Evolutionary conservation across 352 stramenopile genomes (phyloP).

Genomic region (Chrysophaeum taylorii): DNA sequence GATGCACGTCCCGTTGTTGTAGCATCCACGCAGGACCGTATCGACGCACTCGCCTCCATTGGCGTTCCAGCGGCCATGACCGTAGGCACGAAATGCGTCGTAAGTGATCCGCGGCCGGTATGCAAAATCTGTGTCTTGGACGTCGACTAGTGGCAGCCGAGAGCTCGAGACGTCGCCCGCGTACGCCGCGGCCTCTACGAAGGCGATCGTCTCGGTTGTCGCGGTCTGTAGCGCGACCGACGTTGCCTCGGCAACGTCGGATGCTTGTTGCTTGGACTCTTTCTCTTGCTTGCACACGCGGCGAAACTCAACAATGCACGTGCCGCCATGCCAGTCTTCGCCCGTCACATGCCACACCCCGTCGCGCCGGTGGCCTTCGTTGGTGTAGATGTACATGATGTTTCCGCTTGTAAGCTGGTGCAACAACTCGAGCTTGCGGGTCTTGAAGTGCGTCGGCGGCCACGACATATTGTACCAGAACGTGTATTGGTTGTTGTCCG

Average conservation of each 20-base stretch:
- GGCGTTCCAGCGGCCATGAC: slow-evolving; percentile 42
- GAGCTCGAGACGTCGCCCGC: neutral
- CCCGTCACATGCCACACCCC: slow-evolving; percentile 56
- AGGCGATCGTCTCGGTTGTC: neutral
- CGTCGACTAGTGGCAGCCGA: too few relatives aligned
- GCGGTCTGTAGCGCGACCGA: too few relatives aligned
- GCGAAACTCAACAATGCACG: slow-evolving; percentile 80
- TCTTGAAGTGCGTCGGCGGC: slow-evolving; percentile 74
- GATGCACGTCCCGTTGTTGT: slow-evolving; percentile 86
- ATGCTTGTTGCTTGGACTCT: neutral
- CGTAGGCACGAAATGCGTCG: slow-evolving; percentile 43
- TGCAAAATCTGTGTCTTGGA: slow-evolving; percentile 79
- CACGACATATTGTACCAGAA: slow-evolving; percentile 76
- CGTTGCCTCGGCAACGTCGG: neutral
- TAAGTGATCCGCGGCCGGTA: slow-evolving; percentile 70
- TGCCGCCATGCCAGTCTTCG: slow-evolving; percentile 81
- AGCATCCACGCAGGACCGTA: slow-evolving; percentile 78
- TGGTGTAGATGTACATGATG: slow-evolving; percentile 60
- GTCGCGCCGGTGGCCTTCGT: slow-evolving; percentile 71
- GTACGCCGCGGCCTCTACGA: neutral
- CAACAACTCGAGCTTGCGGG: slow-evolving; percentile 30
- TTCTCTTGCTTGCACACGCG: slow-evolving; percentile 52
- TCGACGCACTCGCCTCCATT: slow-evolving; percentile 69
- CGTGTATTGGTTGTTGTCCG: slow-evolving; percentile 67
- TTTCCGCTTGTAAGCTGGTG: neutral